Base-by-base conservation (phyloP, 148 eudicot species). In the Oxyria digyna region DNA sequence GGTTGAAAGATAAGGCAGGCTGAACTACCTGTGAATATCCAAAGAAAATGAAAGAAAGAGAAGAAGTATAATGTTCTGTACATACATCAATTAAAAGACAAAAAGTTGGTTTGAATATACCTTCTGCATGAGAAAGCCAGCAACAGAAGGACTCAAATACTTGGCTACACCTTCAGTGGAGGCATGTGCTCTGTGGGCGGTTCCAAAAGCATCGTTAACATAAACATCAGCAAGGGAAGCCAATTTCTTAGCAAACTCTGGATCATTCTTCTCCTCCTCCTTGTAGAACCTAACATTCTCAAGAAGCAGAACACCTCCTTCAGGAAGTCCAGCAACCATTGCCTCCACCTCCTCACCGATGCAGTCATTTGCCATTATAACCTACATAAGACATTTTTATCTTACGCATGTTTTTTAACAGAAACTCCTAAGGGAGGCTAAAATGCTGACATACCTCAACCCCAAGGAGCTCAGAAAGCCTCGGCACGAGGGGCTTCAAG, bases 231-330 rank as follows among this genome's bases (percentile, higher is more conserved):
- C 97, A 7, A 91, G 76, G 8, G 91, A 78, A 42, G 97, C 97
- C 67, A 91, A 81, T 66, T 86, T 86, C 83, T 86, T 85, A 26
- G 96, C 89, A 38, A 89, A 86, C 48, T 83, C 91, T 43, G 95
- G 95, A 9, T 91, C 97, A 49, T 91, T 91, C 85, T 91, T 91
- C 82, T 88, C 97, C 73, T 91, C 97, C 75, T 91, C 97, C 72
- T 91, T 91, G 71, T 88, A 75, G 63, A 91, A 91, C 77, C 97
- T 86, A 67, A 86, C 95, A 71, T 88, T 88, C 81, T 88, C 91
- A 68, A 88, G 85, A 15, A 88, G 91, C 79, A 91, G 70, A 73
- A 86, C 95, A 67, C 89, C 82, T 40, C 97, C 97, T 41, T 86
- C 91, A 23, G 95, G 97, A 54, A 88, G 79, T 62, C 49, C 78